phyloP scores from a whole-genome alignment of 371 early-diverging fungal species.

The Mortierella sp. region DNA sequence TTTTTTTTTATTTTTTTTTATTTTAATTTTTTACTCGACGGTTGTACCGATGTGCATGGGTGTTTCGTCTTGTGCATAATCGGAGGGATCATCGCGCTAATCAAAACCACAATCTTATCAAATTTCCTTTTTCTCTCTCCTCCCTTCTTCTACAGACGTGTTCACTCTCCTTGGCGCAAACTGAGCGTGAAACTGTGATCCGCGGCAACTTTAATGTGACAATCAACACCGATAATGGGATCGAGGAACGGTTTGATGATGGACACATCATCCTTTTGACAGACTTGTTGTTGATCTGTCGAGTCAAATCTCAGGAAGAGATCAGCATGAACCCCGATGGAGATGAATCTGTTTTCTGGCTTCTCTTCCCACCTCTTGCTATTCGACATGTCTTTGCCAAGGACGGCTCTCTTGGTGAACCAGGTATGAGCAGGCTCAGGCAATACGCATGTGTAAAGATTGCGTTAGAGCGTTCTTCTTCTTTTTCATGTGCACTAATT shows the following conservation, averaged over 20 bases:
- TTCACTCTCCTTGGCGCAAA: slow-evolving; percentile 38
- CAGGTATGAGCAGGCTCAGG: slow-evolving; percentile 13
- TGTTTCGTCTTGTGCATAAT: no score
- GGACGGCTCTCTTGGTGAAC: slow-evolving; percentile 34
- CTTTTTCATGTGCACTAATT: background rate
- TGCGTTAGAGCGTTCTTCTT: background rate
- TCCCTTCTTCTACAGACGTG: slow-evolving; percentile 14
- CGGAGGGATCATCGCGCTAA: no score
- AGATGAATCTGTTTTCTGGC: slow-evolving; percentile 36
- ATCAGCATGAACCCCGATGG: slow-evolving; percentile 44
- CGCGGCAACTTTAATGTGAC: slow-evolving; percentile 29
- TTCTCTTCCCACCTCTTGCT: slow-evolving; percentile 48
- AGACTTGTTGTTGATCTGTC: slow-evolving; percentile 44
- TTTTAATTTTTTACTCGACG: no score
- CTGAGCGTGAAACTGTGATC: slow-evolving; percentile 37
- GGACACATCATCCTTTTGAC: slow-evolving; percentile 50
- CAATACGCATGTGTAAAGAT: background rate
- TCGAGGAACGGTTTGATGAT: slow-evolving; percentile 37
- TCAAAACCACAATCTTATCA: background rate
- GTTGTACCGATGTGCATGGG: no score
- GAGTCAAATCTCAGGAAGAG: slow-evolving; percentile 42
- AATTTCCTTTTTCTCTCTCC: background rate
- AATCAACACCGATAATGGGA: slow-evolving; percentile 33
- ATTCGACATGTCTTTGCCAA: slow-evolving; percentile 45
- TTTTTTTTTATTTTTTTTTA: no score